A percentile compares a stretch with the other conserved stretches of the same genome.
These are phyloP conservation scores for Kurtzmaniella quercitrusa DNA, from an alignment of 1,139 yeast genomes.

Conservation along the genomic window DNA sequence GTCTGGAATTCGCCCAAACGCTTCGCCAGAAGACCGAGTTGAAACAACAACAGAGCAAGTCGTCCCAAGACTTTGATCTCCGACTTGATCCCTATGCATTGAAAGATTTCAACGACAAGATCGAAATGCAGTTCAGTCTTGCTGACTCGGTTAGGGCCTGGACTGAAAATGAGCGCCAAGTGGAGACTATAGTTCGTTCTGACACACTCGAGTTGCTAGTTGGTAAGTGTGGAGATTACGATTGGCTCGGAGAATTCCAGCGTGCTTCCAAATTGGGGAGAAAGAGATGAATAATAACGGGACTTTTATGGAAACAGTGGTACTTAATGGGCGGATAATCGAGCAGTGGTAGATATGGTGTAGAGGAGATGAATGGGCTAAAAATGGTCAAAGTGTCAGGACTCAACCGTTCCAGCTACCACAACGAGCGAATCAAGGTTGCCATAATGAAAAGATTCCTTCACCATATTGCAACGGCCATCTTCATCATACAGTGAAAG, in stretches of 20 bases:
- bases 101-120: conserved; percentile 18
- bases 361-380: too few species aligned
- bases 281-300: not conserved
- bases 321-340: too few species aligned
- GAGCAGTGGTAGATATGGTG: too few species aligned
- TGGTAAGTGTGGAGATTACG: conserved; percentile 33
- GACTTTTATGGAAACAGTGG: too few species aligned
- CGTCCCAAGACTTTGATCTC: conserved; percentile 21
- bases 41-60: conserved; percentile 3
- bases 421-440: too few species aligned
- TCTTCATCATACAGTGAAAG: too few species aligned
- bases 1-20: conserved; percentile 22
- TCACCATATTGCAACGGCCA: too few species aligned
- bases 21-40: conserved; percentile 17
- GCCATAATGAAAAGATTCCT: too few species aligned
- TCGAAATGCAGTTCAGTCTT: conserved; percentile 19
- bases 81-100: conserved; percentile 40
- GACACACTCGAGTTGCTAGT: conserved; percentile 30
- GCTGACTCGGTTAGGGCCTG: conserved; percentile 33
- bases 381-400: too few species aligned
- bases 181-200: conserved; percentile 32
- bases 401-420: too few species aligned
- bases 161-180: conserved; percentile 31
- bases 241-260: conserved; percentile 29
- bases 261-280: not conserved